Conservation (phyloP, 208 protist species). For the Acanthamoeba culbertsoni region DNA sequence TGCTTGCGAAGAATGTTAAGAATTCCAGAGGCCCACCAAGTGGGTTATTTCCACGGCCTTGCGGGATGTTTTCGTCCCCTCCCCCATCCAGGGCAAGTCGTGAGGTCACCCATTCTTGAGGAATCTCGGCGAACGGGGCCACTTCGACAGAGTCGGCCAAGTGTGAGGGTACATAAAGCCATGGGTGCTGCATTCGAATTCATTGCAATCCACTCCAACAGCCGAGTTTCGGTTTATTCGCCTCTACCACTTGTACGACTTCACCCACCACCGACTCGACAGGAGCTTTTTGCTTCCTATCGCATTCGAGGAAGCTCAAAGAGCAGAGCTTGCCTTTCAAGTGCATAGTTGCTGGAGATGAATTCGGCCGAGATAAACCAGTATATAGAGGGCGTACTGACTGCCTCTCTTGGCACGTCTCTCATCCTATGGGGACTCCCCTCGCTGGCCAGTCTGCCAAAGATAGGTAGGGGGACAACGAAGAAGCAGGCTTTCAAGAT, state of each 20-base stretch:
- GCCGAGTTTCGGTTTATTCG: too few relatives aligned
- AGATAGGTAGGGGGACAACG: not conserved
- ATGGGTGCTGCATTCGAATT: not conserved
- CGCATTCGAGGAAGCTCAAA: too few relatives aligned
- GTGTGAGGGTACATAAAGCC: not conserved
- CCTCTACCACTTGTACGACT: too few relatives aligned
- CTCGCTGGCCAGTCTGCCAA: not conserved
- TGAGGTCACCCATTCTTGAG: not conserved
- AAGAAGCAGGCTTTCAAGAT: conserved; percentile 27
- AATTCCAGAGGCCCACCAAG: too few relatives aligned
- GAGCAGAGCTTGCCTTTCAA: too few relatives aligned
- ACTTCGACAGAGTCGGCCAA: not conserved
- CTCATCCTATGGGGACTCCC: conserved; percentile 13
- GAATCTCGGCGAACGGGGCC: not conserved
- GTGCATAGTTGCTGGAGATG: too few relatives aligned
- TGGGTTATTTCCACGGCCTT: not conserved
- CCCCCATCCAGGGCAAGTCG: not conserved
- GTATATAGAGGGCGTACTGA: not conserved
- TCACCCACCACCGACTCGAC: too few relatives aligned
- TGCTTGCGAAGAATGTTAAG: too few relatives aligned
- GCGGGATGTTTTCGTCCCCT: not conserved
- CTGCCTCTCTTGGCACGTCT: not conserved
- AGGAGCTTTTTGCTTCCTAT: too few relatives aligned
- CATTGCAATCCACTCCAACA: too few relatives aligned
- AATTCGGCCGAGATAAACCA: not conserved